Base-by-base conservation (phyloP, 441 rosid species). In the Adansonia rubrostipa region DNA sequence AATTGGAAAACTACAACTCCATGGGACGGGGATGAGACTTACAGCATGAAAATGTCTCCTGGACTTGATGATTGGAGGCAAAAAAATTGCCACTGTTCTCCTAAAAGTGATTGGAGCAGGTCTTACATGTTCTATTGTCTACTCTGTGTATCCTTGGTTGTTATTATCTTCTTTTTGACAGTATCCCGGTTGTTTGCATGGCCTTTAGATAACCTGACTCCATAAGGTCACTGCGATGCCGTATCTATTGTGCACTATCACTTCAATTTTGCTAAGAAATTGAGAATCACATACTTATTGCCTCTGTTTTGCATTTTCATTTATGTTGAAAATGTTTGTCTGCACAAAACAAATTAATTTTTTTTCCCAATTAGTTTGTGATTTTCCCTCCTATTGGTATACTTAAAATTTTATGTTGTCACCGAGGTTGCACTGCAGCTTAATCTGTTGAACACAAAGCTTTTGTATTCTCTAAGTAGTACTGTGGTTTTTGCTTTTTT, bases 61-160 rank as follows among this genome's bases (percentile, higher is more conserved):
- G 95, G 92, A 77, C 90, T 87, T 76, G 92, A 92, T 66, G 96
- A 91, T 15, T 88, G 87, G 91, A 88, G 92, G 73, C 93, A 89
- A 75, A 88, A 80, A 56, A 87, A 51, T 78, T 87, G 33, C 73
- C 87, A 15, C 63, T 89, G 57, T 17, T 93, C 99, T 54, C 93
- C 97, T 69, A 86, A 79, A 50, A 86, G 74, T 74, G 93, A 88
- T 73, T 81, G 88, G 86, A 84, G 82, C 77, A 83, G 90, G 79
- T 77, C 84, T 63, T 87, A 80, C 77, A 90, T 93, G 99, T 96
- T 58, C 77, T 84, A 66, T 61, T 74, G 53, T 48, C 15, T 33
- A 33, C 4, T 33, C 36, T 54, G 3, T 33, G 36, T 33, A 33
- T 33, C 36, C 3, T 33, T 33, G 3, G 3, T 33, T 33, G 36